Evolutionary conservation across 108 stramenopile species (phyloP).

Genomic region (Cylindrotheca closterium): DNA sequence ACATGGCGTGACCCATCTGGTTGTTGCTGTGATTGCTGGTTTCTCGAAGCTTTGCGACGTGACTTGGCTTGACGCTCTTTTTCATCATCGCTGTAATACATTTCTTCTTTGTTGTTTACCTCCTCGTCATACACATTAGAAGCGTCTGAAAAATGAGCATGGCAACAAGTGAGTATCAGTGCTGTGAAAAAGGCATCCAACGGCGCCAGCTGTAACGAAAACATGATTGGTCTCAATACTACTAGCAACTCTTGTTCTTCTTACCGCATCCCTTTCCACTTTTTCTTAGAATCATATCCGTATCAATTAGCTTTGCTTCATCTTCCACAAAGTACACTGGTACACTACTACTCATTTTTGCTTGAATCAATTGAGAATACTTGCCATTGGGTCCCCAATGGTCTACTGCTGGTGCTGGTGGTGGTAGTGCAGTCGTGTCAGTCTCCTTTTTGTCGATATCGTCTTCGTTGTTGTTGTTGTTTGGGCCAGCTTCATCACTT

Average conservation of each 20-base stretch:
- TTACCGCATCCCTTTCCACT: conserved; percentile 81
- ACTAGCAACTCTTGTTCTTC: conserved; percentile 3
- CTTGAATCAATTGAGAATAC: conserved; percentile 44
- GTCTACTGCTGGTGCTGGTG: conserved; percentile 39
- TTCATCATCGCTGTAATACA: conserved; percentile 83
- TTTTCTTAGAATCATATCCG: conserved; percentile 40
- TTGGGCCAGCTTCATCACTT: neutral
- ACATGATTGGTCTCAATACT: neutral
- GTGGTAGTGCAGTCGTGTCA: neutral
- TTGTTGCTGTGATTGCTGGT: conserved; percentile 1
- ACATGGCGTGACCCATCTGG: neutral
- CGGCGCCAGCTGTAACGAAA: neutral
- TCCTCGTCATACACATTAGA: conserved; percentile 88
- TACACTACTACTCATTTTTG: conserved; percentile 15
- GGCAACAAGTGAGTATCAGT: neutral
- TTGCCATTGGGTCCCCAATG: conserved; percentile 63
- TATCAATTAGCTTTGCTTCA: conserved; percentile 68
- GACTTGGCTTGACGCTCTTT: conserved; percentile 68
- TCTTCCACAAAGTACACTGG: conserved; percentile 59
- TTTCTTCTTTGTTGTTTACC: conserved; percentile 54
- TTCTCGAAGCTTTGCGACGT: conserved; percentile 22
- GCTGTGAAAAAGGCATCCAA: neutral
- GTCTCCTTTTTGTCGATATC: conserved; percentile 2
- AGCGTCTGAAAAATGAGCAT: conserved; percentile 45
- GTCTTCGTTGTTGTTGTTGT: conserved; percentile 1